Percentiles rank a stretch among this genome's conserved stretches.
Conservation (phyloP, 1,139 yeast genomes). For the Pichia sp. region DNA sequence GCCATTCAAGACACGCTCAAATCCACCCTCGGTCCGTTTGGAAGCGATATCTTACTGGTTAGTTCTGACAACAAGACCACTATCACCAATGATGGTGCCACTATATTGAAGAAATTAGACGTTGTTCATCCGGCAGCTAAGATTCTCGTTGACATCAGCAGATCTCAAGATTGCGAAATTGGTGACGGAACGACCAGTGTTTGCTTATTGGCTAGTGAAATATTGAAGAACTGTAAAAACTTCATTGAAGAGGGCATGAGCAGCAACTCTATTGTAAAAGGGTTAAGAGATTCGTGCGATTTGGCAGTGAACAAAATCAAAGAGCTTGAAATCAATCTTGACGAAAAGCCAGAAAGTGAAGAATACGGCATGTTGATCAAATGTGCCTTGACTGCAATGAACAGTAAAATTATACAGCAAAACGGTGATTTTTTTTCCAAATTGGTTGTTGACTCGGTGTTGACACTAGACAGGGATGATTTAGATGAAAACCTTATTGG, state of each 20-base stretch:
- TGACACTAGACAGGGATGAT: conserved; percentile 77
- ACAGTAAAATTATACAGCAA: conserved; percentile 84
- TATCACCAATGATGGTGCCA: conserved; percentile 97
- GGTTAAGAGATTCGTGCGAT: conserved; percentile 76
- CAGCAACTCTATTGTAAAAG: conserved; percentile 82
- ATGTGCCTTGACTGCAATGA: conserved; percentile 97
- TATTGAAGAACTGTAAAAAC: conserved; percentile 81
- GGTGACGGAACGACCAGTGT: conserved; percentile 99
- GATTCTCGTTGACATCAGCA: conserved; percentile 87
- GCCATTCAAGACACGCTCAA: conserved; percentile 95
- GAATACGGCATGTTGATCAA: conserved; percentile 60
- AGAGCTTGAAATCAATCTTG: conserved; percentile 71
- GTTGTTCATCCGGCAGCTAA: conserved; percentile 98
- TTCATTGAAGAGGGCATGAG: conserved; percentile 96
- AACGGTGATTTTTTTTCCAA: conserved; percentile 87
- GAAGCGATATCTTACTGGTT: conserved; percentile 90
- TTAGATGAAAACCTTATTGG: conserved; percentile 90
- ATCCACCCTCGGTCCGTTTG: conserved; percentile 95
- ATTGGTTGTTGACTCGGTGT: conserved; percentile 95
- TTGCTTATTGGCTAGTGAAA: conserved; percentile 89
- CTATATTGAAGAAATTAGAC: conserved; percentile 84
- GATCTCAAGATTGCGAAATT: conserved; percentile 97
- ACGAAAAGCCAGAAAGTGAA: conserved; percentile 39
- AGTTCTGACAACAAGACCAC: conserved; percentile 83
- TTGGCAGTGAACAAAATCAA: conserved; percentile 70